Conservation (phyloP, 352 stramenopile genomes). For the Pythium scleroteichum region DNA sequence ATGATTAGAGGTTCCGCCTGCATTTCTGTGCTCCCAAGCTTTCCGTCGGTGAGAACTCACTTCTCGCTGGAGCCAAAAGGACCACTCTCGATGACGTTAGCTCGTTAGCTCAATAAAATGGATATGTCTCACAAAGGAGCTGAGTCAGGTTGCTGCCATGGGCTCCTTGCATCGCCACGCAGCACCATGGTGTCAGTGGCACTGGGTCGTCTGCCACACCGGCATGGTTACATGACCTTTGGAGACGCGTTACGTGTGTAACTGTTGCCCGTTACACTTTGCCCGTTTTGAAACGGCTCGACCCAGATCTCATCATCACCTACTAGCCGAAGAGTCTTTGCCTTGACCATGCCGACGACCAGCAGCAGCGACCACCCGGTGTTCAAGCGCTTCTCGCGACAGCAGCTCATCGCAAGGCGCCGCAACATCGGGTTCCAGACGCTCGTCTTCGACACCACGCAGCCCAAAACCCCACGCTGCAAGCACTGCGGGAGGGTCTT, state of each 20-base stretch:
- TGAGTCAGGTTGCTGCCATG: too few relatives aligned
- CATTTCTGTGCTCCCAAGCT: too few relatives aligned
- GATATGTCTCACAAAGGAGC: neutral
- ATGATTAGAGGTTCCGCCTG: too few relatives aligned
- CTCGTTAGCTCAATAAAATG: neutral
- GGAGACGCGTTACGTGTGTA: too few relatives aligned
- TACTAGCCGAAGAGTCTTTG: too few relatives aligned
- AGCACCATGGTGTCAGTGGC: too few relatives aligned
- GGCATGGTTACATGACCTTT: too few relatives aligned
- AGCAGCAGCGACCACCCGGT: conserved; percentile 43
- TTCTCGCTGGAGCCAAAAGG: neutral
- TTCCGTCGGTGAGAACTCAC: too few relatives aligned
- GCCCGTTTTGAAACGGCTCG: neutral
- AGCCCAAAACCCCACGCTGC: conserved; percentile 27
- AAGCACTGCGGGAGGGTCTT: conserved; percentile 50
- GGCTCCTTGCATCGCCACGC: too few relatives aligned
- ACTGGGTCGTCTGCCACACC: too few relatives aligned
- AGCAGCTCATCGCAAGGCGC: conserved; percentile 50
- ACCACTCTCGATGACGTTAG: neutral
- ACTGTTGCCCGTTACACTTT: too few relatives aligned
- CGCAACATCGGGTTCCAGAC: conserved; percentile 54
- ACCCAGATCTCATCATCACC: neutral
- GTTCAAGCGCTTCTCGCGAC: conserved; percentile 51
- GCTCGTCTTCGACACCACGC: conserved; percentile 31
- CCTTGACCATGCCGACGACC: neutral